These are phyloP conservation scores for Lumnitzera littorea DNA, from an alignment of 345 rosid species.

Conservation along the genomic window DNA sequence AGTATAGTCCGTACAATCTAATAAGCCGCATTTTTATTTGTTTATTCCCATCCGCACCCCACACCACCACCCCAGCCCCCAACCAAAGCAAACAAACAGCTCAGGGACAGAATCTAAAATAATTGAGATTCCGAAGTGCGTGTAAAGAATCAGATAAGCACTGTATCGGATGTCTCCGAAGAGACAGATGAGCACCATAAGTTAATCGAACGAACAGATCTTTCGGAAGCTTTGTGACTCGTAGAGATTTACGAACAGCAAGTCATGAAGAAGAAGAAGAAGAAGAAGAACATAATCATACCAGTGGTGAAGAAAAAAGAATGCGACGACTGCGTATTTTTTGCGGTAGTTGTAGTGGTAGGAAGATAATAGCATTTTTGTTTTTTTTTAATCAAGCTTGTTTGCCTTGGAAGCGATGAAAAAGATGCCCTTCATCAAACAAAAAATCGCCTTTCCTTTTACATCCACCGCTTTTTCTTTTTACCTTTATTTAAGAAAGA, in stretches of 20 bases:
- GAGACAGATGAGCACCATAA: not conserved
- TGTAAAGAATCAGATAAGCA: slow-evolving; percentile 4
- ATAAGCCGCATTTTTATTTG: not conserved
- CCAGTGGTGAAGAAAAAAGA: not conserved
- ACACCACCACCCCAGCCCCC: too few relatives aligned
- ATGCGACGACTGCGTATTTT: not conserved
- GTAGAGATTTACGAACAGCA: not conserved
- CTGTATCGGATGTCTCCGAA: too few relatives aligned
- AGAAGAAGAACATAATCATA: slow-evolving; percentile 11
- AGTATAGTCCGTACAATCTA: not conserved
- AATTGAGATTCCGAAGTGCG: not conserved
- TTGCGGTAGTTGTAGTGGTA: not conserved
- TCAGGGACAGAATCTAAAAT: not conserved
- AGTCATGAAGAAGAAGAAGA: slow-evolving; percentile 5
- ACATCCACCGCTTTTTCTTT: too few relatives aligned
- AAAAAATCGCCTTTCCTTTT: too few relatives aligned
- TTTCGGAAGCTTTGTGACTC: not conserved
- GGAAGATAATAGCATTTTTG: not conserved
- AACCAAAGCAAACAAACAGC: not conserved
- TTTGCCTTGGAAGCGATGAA: slow-evolving; percentile 54
- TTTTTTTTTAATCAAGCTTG: slow-evolving; percentile 2
- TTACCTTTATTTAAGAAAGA: too few relatives aligned
- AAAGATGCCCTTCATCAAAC: slow-evolving; percentile 38
- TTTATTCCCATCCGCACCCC: not conserved
- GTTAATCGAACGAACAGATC: slow-evolving; percentile 1